These are phyloP conservation scores for Aspergillus mulundensis DNA, from an alignment of 495 filamentous ascomycete genomes.

Conservation along the genomic window DNA sequence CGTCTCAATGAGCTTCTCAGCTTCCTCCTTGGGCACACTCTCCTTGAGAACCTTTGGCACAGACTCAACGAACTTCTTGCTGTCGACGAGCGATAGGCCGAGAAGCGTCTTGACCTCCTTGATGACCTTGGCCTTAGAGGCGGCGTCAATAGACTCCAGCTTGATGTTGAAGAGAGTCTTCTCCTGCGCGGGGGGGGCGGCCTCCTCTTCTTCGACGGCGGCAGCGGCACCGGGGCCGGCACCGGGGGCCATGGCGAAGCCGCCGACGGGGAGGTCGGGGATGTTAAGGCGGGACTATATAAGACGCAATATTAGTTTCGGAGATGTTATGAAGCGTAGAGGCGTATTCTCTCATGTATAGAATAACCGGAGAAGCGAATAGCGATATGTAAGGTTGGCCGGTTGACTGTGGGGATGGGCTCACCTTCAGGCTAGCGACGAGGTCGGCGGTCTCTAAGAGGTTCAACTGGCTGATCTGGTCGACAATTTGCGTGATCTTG, in stretches of 20 bases:
- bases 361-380: not conserved
- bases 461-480: slow-evolving; percentile 97
- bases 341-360: not conserved
- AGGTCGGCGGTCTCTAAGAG: slow-evolving; percentile 95
- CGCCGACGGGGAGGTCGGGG: slow-evolving; percentile 91
- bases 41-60: slow-evolving; percentile 98
- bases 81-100: slow-evolving; percentile 93
- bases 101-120: slow-evolving; percentile 98
- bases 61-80: slow-evolving; percentile 99
- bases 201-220: slow-evolving; percentile 80
- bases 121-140: slow-evolving; percentile 94
- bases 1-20: slow-evolving; percentile 93
- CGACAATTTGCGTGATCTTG: slow-evolving; percentile 89
- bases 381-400: not conserved
- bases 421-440: slow-evolving; percentile 85
- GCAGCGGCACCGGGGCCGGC: slow-evolving; percentile 52
- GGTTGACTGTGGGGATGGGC: slow-evolving; percentile 1
- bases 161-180: slow-evolving; percentile 98
- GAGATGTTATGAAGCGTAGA: not conserved
- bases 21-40: slow-evolving; percentile 94
- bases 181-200: slow-evolving; percentile 74
- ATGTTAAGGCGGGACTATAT: slow-evolving; percentile 88
- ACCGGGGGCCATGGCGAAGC: slow-evolving; percentile 65
- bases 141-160: slow-evolving; percentile 80
- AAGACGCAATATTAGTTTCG: not conserved